Evolutionary conservation across 176 grass and related monocot genomes (phyloP), one percentile per base, ranked within the genome.

Genomic region (Carex pumila): DNA sequence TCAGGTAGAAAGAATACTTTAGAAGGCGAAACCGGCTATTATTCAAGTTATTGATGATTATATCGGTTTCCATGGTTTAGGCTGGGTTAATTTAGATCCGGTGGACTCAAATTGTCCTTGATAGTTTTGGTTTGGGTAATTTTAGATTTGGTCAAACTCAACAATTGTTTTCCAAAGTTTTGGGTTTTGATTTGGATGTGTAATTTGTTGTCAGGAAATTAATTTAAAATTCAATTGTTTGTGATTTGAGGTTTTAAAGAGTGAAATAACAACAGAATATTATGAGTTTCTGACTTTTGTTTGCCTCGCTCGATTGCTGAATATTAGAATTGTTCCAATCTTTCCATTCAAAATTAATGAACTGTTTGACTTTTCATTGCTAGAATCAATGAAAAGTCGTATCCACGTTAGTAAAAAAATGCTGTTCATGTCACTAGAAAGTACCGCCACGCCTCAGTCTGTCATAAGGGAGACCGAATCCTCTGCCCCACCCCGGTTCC

Each of bases 1-100:
- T 92, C 43, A 91, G 94, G 82, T 98, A 90, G 84, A 17, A 30
- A 90, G 84, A 17, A 30, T 31, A 57, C 22, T 32, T 52, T 5
- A 18, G 37, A 10, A 45, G 67, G 67, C 19, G 67, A 37, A 12
- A 54, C 12, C 7, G 12, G 14, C 72, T 57, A 3, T 6, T 6
- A 73, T 73, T 50, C 7, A 4, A 73, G 5, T 31, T 34, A 36
- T 4, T 78, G 73, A 57, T 78, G 25, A 78, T 78, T 25, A 32
- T 31, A 31, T 31, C 2, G 12, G 17, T 54, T 56, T 21, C 25
- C 14, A 77, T 77, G 25, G 52, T 56, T 78, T 56, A 25, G 52
- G 12, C 7, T 56, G 52, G 25, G 9, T 78, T 75, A 75, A 31
- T 75, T 75, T 75, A 14, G 71, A 15, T 75, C 0, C 30, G 45